Percentiles rank a stretch among this genome's conserved stretches.
Conservation (phyloP, 495 filamentous ascomycete species). For the Pyronema domesticum region DNA sequence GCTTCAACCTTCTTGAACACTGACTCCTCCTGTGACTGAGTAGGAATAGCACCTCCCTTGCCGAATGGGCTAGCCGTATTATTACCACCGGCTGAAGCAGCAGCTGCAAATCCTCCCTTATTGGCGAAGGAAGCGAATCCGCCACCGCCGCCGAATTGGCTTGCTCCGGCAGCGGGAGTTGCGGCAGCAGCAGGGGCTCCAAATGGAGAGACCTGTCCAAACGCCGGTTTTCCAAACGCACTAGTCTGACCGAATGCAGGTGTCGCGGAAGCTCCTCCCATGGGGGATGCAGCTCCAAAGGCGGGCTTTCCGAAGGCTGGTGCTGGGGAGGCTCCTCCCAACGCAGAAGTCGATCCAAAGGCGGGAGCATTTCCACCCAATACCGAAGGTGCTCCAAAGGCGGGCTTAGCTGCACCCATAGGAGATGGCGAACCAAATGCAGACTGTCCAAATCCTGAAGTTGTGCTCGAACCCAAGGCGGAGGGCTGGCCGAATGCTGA, state of each 20-base stretch:
- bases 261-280: constrained; percentile 1
- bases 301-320: constrained; percentile 25
- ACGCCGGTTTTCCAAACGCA: constrained; percentile 23
- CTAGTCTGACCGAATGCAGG: constrained; percentile 11
- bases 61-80: not conserved
- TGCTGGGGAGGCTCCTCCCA: constrained; percentile 9
- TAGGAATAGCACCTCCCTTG: not conserved
- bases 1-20: too few relatives aligned
- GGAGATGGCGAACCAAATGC: constrained; percentile 25
- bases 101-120: constrained; percentile 38
- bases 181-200: constrained; percentile 14
- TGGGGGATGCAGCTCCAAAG: constrained; percentile 8
- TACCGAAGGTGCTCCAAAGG: constrained; percentile 34
- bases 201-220: constrained; percentile 21
- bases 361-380: constrained; percentile 21
- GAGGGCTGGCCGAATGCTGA: constrained; percentile 15
- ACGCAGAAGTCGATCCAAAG: constrained; percentile 24
- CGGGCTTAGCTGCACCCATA: constrained; percentile 16
- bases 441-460: not conserved
- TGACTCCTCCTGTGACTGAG: not conserved
- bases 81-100: constrained; percentile 14
- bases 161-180: constrained; percentile 5
- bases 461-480: constrained; percentile 9
- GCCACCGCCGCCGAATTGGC: constrained; percentile 22
- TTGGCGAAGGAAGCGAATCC: constrained; percentile 45